Evolutionary conservation across 2,329 filamentous ascomycete genomes (phyloP), one percentile per base, ranked within the genome.

Genomic region (Colletotrichum agaves): DNA sequence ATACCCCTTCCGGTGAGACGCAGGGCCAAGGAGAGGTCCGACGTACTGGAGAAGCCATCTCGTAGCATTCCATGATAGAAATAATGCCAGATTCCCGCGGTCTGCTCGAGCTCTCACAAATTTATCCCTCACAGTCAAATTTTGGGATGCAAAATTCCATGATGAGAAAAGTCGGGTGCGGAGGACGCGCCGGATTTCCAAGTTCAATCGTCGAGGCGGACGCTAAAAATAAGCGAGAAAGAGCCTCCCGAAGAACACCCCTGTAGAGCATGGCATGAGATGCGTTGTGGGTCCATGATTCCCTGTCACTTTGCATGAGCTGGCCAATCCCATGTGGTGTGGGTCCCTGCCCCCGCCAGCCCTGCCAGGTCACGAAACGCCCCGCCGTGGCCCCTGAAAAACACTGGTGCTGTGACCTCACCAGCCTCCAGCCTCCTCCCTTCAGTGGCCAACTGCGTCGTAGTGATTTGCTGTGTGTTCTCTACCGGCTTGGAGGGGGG

Each of bases 101-200:
- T 6, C 52, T 7, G 46, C 46, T 39, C 46, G 13, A 37, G 13
- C 35, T 37, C 1, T 27, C 27, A 5, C 6, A 27, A 27, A 27
- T 27, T 7, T 7, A 2, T 7, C 27, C 27, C 27, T 27, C 27
- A 27, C 27, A 7, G 8, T 7, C 6, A 27, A 7, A 6, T 27
- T 23, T 27, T 27, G 27, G 5, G 27, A 27, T 27, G 27, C 4
- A 27, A 27, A 27, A 27, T 7, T 27, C 27, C 27, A 27, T 7
- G 27, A 7, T 27, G 27, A 8, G 8, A 27, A 7, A 27, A 27
- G 44, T 49, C 68, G 78, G 78, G 53, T 77, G 80, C 63, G 59
- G 44, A 57, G 39, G 35, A 60, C 55, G 55, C 65, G 61, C 61
- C 39, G 56, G 31, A 65, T 60, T 27, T 27, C 44, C 52, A 69